These are phyloP conservation scores for Blastomyces silverae DNA, from an alignment of 2,329 filamentous ascomycete genomes.

Conservation along the genomic window DNA sequence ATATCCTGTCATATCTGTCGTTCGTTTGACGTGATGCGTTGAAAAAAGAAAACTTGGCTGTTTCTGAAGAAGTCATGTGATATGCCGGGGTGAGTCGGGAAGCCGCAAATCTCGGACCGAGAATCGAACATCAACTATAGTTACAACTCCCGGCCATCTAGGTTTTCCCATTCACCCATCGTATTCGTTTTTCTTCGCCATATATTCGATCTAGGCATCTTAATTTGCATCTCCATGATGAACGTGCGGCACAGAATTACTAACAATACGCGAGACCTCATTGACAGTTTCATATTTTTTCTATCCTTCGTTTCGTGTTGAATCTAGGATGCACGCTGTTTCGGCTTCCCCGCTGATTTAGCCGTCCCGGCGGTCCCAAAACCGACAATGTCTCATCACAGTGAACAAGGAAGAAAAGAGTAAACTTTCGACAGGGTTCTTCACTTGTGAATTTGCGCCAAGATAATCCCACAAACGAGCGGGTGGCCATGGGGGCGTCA, in stretches of 20 bases:
- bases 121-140: neutral
- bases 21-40: neutral
- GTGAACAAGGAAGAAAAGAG: neutral
- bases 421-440: neutral
- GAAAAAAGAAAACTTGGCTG: neutral
- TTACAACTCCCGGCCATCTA: neutral
- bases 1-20: neutral
- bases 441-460: neutral
- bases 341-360: constrained; percentile 7
- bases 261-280: too few species aligned
- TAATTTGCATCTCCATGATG: neutral
- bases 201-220: neutral
- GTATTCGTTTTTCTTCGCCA: neutral
- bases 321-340: constrained; percentile 6
- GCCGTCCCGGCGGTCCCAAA: neutral
- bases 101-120: neutral
- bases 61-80: neutral
- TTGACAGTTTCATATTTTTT: neutral
- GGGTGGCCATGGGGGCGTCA: neutral
- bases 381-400: neutral
- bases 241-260: neutral
- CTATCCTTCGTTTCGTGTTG: neutral
- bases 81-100: neutral
- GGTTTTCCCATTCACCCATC: too few species aligned
- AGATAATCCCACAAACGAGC: neutral